These are phyloP conservation scores for Hirsutella thompsonii DNA, from an alignment of 2,329 filamentous ascomycete species.

Conservation along the genomic window DNA sequence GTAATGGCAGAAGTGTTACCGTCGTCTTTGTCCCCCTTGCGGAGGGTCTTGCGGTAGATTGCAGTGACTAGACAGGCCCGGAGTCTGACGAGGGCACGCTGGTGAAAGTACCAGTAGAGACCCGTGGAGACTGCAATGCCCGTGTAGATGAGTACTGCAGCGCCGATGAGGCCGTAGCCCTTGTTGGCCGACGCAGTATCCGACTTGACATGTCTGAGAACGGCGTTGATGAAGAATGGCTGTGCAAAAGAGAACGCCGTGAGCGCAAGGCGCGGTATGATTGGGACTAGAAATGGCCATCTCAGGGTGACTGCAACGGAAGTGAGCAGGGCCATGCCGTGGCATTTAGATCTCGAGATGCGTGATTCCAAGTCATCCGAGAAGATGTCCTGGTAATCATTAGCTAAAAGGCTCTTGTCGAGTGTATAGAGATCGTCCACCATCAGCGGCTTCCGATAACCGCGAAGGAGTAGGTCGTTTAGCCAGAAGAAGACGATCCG, in stretches of 20 bases:
- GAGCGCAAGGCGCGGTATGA: not conserved
- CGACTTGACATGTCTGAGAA: not conserved
- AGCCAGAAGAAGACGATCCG: not conserved
- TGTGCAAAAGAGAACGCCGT: not conserved
- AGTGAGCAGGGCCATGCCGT: not conserved
- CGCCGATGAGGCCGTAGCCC: constrained; percentile 30
- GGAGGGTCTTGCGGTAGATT: constrained; percentile 15
- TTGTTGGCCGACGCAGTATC: not conserved
- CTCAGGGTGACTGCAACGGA: not conserved
- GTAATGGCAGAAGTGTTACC: constrained; percentile 29
- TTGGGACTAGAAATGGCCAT: not conserved
- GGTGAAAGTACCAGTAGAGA: constrained; percentile 22
- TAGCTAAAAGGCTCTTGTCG: not conserved
- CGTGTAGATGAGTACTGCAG: constrained; percentile 23
- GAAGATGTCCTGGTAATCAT: not conserved
- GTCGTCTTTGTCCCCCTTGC: constrained; percentile 15
- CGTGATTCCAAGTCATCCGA: not conserved
- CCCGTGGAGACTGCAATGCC: constrained; percentile 22
- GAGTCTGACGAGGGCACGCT: constrained; percentile 20
- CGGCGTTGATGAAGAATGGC: not conserved
- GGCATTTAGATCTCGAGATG: not conserved
- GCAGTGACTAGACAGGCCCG: constrained; percentile 15
- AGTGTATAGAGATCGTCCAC: not conserved
- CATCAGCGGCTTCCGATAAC: too few relatives aligned
- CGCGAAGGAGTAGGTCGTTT: not conserved